Evolutionary conservation across 2,329 filamentous ascomycete species (phyloP), one percentile per base, ranked within the genome.

Genomic region (Pleoardoris graminearum): DNA sequence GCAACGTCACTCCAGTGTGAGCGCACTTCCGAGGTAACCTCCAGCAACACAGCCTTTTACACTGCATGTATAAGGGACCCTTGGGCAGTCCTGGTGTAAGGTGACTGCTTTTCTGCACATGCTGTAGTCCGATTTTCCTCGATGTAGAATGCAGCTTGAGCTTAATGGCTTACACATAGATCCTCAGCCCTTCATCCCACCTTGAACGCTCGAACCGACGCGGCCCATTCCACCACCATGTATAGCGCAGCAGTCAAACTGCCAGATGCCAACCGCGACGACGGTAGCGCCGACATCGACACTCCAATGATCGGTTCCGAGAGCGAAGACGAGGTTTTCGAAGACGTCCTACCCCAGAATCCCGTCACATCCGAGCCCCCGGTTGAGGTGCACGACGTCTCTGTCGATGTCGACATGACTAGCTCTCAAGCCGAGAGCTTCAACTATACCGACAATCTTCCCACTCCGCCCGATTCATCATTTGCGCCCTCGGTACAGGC

Each of bases 401-500:
- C 41, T 6, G 4, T 27, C 19, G 36, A 33, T n/a, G 42, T 51
- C 37, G 32, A 29, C n/a, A 43, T 33, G 29, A 43, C 7, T 10
- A 35, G 43, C 22, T 29, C 50, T 16, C 36, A 46, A 16, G 36
- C 21, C 12, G 27, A 33, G 14, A 22, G n/a, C n/a, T 41, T 39
- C 36, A 17, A 12, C n/a, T 33, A 30, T 16, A n/a, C 11, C 25
- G 43, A 42, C 17, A 21, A 25, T n/a, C 41, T 51, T 2, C 62
- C 77, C 7, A 82, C 80, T 4, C 79, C 81, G 11, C 76, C 81
- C 6, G 71, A 78, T 3, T 82, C 80, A 1, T 77, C 76, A 29
- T 65, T 68, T n/a, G 62, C 68, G 19, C 68, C 75, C 0, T 76
- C 77, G 58, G 59, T 71, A 56, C 60, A 73, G 10, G 39, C 23